phyloP scores from a whole-genome alignment of 139 green algal species.

The Coccomyxa sp. region DNA sequence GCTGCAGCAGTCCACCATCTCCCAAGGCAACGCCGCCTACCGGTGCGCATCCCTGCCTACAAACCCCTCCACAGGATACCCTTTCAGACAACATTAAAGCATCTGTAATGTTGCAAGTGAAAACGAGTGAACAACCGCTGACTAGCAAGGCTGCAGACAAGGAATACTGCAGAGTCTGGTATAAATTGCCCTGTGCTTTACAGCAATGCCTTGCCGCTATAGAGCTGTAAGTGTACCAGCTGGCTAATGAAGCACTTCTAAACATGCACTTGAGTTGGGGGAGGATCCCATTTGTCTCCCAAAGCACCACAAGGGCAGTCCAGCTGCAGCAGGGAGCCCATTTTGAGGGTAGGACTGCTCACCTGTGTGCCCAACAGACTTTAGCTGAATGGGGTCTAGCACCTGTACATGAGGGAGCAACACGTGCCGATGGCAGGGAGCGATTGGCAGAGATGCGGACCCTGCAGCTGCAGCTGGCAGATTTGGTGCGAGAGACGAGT shows the following conservation, averaged over 20 bases:
- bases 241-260: too few relatives aligned
- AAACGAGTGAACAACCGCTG: too few relatives aligned
- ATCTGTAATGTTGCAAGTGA: not conserved
- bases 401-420: too few relatives aligned
- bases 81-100: not conserved
- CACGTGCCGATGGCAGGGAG: not conserved
- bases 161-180: not conserved
- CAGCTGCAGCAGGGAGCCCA: too few relatives aligned
- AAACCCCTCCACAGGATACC: not conserved
- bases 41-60: not conserved
- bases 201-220: not conserved
- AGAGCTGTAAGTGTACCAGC: too few relatives aligned
- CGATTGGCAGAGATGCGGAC: conserved; percentile 83
- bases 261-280: too few relatives aligned
- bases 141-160: conserved; percentile 3
- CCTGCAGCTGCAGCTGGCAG: conserved; percentile 81
- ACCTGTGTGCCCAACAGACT: too few relatives aligned
- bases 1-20: conserved; percentile 81
- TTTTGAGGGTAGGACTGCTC: too few relatives aligned
- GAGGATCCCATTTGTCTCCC: too few relatives aligned
- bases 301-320: too few relatives aligned
- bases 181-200: not conserved
- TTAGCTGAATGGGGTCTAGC: too few relatives aligned
- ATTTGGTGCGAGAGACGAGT: conserved; percentile 78
- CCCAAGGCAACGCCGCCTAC: conserved; percentile 85